Base-by-base conservation (phyloP, 2,329 filamentous ascomycete genomes). In the Phialophora tarda region DNA sequence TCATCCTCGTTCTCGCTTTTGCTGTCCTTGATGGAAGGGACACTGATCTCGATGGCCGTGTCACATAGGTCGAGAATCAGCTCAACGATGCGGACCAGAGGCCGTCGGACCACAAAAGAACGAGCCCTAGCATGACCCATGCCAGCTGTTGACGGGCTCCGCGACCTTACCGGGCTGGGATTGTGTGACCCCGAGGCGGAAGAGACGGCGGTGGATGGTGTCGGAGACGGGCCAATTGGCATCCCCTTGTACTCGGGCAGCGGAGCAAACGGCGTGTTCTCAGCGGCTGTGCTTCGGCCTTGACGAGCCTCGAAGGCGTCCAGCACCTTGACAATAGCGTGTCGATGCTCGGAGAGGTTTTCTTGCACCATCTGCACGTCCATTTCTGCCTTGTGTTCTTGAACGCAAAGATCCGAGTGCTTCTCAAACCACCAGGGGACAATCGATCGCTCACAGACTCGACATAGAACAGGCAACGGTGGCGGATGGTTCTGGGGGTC, bases 351-450 rank as follows among this genome's bases (percentile, higher is more conserved):
- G 6, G 89, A 91, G 57, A 99, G 82, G 69, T 88, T 92, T 75
- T 99, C 95, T 75, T 99, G 95, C 5, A 93, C 88, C 83, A 98
- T 90, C 76, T 99, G 94, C 3, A 99, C 93, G 73, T 98, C 94
- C 91, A 97, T 96, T 77, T 99, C 95, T 0, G 95, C 94, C 59
- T 91, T 89, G 76, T 99, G 95, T 77, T 99, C 95, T 76, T 98
- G 93, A 63, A 97, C 83, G 75, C 95, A 99, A 23, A 98, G 82
- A 74, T 99, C 96, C 1, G 94, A 97, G 77, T 99, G 95, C 78
- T 98, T 99, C 79, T 99, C 95, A 73, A 99, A 99, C 96, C 95
- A 99, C 95, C 95, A 99, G 0, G 94, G 93, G 4, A 92, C 92
- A 67, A 99, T 98, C 69, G 97, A 92, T 62, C 95, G 91, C 77